Percentiles rank a stretch among this genome's conserved stretches.
phyloP scores from a whole-genome alignment of 179 eudicot genomes.

The Amaranthus tricolor region DNA sequence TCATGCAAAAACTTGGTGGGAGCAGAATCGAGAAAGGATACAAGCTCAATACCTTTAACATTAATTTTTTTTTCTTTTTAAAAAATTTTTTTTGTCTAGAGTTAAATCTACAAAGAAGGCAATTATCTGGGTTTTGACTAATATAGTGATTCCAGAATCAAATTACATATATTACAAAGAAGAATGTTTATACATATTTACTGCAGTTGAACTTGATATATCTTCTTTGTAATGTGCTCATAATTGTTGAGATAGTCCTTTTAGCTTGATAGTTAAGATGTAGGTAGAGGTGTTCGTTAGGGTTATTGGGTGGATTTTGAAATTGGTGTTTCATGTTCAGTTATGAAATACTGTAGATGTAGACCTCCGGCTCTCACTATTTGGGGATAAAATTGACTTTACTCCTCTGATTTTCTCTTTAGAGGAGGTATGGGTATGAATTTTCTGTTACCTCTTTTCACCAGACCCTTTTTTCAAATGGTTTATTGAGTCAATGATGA shows the following conservation, averaged over 20 bases:
- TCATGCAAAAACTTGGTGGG: slow-evolving; percentile 77
- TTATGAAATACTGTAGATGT: too few relatives aligned
- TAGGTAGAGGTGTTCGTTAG: too few relatives aligned
- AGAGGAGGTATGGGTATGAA: too few relatives aligned
- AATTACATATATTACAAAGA: slow-evolving; percentile 3
- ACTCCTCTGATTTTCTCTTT: too few relatives aligned
- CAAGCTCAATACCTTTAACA: slow-evolving; percentile 65
- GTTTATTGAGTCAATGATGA: too few relatives aligned
- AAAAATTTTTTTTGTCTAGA: slow-evolving; percentile 6
- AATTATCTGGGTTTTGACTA: slow-evolving; percentile 12
- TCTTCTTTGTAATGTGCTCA: background rate
- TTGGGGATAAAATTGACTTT: too few relatives aligned
- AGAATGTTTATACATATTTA: slow-evolving; percentile 16
- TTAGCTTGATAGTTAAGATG: background rate
- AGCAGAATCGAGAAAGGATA: slow-evolving; percentile 71
- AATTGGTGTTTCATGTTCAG: too few relatives aligned
- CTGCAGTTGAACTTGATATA: slow-evolving; percentile 10
- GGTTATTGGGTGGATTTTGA: too few relatives aligned
- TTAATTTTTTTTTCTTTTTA: background rate
- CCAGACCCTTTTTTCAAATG: too few relatives aligned
- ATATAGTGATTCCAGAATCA: background rate
- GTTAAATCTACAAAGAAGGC: slow-evolving; percentile 15
- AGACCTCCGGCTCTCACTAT: too few relatives aligned
- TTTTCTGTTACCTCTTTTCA: too few relatives aligned
- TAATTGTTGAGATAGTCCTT: slow-evolving; percentile 13